Evolutionary conservation across 306 rosid species (phyloP).

Genomic region (Vigna reflexopilosa): DNA sequence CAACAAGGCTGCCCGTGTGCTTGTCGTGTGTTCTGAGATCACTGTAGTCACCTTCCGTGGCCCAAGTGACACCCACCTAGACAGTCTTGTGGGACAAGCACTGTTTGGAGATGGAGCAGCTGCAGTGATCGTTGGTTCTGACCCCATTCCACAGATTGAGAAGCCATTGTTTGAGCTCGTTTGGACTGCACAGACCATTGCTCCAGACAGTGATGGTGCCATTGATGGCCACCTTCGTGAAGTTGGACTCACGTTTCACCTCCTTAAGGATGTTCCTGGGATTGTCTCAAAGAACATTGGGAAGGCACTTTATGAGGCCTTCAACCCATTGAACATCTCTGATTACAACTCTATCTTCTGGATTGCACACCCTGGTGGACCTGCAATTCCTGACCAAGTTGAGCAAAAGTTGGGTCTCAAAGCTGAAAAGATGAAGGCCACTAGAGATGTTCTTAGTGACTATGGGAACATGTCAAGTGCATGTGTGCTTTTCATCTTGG

Average conservation of each 20-base stretch:
- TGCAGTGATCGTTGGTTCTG: constrained; percentile 64
- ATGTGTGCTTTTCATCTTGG: constrained; percentile 70
- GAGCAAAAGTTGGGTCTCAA: constrained; percentile 38
- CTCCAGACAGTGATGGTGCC: constrained; percentile 70
- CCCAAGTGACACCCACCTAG: constrained; percentile 42
- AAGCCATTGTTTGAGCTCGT: constrained; percentile 64
- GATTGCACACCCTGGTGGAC: constrained; percentile 51
- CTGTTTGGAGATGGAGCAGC: constrained; percentile 49
- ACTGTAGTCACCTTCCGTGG: constrained; percentile 47
- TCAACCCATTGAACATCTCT: too few relatives aligned
- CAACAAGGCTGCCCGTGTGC: constrained; percentile 48
- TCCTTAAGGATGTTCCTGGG: too few relatives aligned
- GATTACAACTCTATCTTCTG: constrained; percentile 47
- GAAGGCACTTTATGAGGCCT: too few relatives aligned
- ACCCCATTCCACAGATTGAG: constrained; percentile 59
- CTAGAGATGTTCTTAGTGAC: constrained; percentile 62
- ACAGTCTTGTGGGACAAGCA: constrained; percentile 48
- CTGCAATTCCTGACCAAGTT: constrained; percentile 45
- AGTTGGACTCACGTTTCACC: too few relatives aligned
- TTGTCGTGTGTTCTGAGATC: constrained; percentile 46
- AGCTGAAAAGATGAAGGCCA: constrained; percentile 44
- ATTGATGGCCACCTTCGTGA: constrained; percentile 31
- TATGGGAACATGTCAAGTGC: constrained; percentile 88
- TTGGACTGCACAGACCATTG: constrained; percentile 70
- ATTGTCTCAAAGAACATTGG: too few relatives aligned